These are phyloP conservation scores for Claviceps arundinis DNA, from an alignment of 2,329 filamentous ascomycete species.

Conservation along the genomic window DNA sequence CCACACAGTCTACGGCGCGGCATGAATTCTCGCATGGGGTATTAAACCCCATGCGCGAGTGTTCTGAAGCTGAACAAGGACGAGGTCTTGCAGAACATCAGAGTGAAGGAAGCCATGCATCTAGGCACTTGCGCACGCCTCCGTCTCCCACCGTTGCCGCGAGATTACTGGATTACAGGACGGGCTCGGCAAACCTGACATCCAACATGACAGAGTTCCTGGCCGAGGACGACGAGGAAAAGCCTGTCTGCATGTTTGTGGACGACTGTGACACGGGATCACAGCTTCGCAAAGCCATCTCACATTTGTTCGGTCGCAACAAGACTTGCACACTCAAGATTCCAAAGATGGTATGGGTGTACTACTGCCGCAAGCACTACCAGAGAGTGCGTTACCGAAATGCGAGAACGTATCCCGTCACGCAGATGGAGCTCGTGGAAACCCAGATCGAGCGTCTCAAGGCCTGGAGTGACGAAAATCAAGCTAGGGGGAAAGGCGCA, in stretches of 20 bases:
- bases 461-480: constrained; percentile 44
- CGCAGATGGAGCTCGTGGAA: constrained; percentile 51
- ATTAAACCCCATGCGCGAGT: not conserved
- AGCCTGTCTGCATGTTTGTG: constrained; percentile 39
- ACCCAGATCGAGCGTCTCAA: constrained; percentile 50
- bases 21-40: not conserved
- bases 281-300: constrained; percentile 60
- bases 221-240: constrained; percentile 11
- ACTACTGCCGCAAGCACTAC: constrained; percentile 72
- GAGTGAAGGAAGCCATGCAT: not conserved
- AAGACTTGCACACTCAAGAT: constrained; percentile 63
- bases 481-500: constrained; percentile 16
- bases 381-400: constrained; percentile 63
- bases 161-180: not conserved
- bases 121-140: not conserved
- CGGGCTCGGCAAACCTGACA: not conserved
- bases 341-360: constrained; percentile 56
- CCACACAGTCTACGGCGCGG: not conserved
- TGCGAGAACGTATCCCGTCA: constrained; percentile 42
- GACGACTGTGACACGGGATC: constrained; percentile 45
- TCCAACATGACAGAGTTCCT: not conserved
- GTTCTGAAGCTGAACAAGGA: not conserved
- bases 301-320: constrained; percentile 73
- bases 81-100: not conserved
- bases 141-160: not conserved